These are phyloP conservation scores for Euphorbia peplus DNA, from an alignment of 345 rosid genomes.

Conservation along the genomic window DNA sequence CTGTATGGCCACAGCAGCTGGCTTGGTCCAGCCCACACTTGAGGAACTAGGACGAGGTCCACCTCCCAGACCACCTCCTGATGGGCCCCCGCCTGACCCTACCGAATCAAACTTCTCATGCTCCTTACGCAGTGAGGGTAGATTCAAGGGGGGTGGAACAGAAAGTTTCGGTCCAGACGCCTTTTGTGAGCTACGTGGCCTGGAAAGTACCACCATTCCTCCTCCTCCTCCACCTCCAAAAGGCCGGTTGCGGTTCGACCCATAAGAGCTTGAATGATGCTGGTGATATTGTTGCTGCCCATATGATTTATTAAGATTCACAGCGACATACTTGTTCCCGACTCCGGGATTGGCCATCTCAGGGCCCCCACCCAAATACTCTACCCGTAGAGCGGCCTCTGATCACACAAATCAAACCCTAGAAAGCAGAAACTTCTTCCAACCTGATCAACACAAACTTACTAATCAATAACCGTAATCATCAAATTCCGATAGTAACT, in stretches of 20 bases:
- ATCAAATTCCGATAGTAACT: not conserved
- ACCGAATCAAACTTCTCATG: slow-evolving; percentile 75
- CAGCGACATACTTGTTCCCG: slow-evolving; percentile 75
- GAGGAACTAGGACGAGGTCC: slow-evolving; percentile 79
- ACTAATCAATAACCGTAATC: not conserved
- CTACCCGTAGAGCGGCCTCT: slow-evolving; percentile 35
- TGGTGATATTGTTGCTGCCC: slow-evolving; percentile 57
- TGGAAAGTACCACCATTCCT: slow-evolving; percentile 87
- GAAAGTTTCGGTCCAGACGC: slow-evolving; percentile 81
- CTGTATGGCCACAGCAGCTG: slow-evolving; percentile 46
- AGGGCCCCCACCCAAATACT: slow-evolving; percentile 39
- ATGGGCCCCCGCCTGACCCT: slow-evolving; percentile 55
- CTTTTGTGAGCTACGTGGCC: slow-evolving; percentile 92
- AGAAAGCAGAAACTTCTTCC: slow-evolving; percentile 5
- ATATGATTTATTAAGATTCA: slow-evolving; percentile 87
- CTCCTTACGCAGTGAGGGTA: slow-evolving; percentile 88
- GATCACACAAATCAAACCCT: slow-evolving; percentile 17
- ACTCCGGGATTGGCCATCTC: slow-evolving; percentile 90
- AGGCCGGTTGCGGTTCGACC: slow-evolving; percentile 44
- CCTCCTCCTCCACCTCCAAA: slow-evolving; percentile 58
- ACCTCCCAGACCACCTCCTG: slow-evolving; percentile 64
- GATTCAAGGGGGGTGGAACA: slow-evolving; percentile 99
- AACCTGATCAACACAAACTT: slow-evolving; percentile 12
- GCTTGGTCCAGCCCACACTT: slow-evolving; percentile 88
- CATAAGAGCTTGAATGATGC: slow-evolving; percentile 42